Conservation (phyloP, 2,329 filamentous ascomycete species). For the Colletotrichum salicis region DNA sequence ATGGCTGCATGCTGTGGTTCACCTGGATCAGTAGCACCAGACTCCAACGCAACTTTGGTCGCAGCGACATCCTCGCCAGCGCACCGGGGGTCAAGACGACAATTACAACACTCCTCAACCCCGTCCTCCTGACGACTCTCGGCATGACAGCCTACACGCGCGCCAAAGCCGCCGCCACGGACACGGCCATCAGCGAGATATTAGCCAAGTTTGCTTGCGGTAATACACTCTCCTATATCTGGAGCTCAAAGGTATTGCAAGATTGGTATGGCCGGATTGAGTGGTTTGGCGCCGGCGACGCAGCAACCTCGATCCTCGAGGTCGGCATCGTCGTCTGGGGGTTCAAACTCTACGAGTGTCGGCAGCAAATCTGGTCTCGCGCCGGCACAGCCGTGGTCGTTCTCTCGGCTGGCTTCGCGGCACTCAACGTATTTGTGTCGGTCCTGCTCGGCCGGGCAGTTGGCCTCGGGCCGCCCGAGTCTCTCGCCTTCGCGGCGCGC, state of each 20-base stretch:
- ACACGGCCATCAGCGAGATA: constrained; percentile 44
- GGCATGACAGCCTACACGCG: constrained; percentile 56
- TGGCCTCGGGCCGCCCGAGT: constrained; percentile 47
- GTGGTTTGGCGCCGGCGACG: constrained; percentile 59
- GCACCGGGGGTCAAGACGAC: constrained; percentile 10
- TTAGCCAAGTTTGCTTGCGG: constrained; percentile 47
- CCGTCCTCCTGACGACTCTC: constrained; percentile 59
- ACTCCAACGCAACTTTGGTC: constrained; percentile 48
- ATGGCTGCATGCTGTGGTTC: constrained; percentile 59
- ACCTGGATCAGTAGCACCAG: constrained; percentile 58
- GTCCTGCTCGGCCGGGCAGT: constrained; percentile 50
- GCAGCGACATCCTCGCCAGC: constrained; percentile 34
- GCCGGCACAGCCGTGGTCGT: constrained; percentile 52
- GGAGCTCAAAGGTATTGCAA: constrained; percentile 40
- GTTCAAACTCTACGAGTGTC: constrained; percentile 64
- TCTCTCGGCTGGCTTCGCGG: constrained; percentile 50
- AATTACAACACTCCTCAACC: constrained; percentile 54
- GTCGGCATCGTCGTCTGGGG: constrained; percentile 64
- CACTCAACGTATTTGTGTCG: constrained; percentile 54
- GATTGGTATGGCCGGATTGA: constrained; percentile 32
- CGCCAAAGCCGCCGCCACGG: constrained; percentile 48
- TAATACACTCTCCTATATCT: constrained; percentile 48
- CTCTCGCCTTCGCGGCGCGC: constrained; percentile 60
- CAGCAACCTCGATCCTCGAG: constrained; percentile 60
- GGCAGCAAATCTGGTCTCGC: constrained; percentile 55